A percentile compares a stretch with the other conserved stretches of the same genome.
phyloP scores from a whole-genome alignment of 208 protist species.

The Porcisia hertigi region DNA sequence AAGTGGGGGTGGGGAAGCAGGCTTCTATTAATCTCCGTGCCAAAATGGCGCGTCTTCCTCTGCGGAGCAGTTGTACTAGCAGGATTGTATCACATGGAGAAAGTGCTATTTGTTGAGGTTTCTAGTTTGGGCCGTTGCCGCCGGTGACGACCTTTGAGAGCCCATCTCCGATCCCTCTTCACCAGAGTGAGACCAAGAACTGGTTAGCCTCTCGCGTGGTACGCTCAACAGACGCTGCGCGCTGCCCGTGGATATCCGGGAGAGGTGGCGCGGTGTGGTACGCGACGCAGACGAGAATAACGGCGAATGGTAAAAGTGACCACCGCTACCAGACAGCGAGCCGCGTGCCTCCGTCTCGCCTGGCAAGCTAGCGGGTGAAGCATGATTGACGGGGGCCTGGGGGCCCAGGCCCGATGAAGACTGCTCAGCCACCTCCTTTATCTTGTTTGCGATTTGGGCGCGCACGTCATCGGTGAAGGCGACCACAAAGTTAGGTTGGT shows the following conservation, averaged over 20 bases:
- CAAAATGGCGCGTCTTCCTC: not conserved
- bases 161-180: conserved; percentile 17
- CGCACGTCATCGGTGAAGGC: conserved; percentile 74
- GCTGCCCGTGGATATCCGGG: conserved; percentile 23
- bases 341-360: conserved; percentile 8
- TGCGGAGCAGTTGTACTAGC: not conserved
- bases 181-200: conserved; percentile 15
- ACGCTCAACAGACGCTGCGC: conserved; percentile 18
- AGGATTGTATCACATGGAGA: not conserved
- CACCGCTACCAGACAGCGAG: conserved; percentile 1
- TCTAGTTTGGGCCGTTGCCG: not conserved
- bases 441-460: conserved; percentile 56
- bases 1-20: not conserved
- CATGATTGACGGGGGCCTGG: conserved; percentile 5
- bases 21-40: not conserved
- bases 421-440: conserved; percentile 59
- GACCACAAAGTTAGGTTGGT: conserved; percentile 75
- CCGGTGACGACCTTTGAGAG: conserved; percentile 14
- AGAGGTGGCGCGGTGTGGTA: conserved; percentile 15
- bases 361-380: conserved; percentile 1
- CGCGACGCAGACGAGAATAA: conserved; percentile 21
- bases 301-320: conserved; percentile 38
- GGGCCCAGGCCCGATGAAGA: conserved; percentile 8
- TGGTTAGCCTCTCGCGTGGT: conserved; percentile 8
- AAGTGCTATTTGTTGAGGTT: conserved; percentile 1